Base-by-base conservation (phyloP, 2,329 filamentous ascomycete species). In the Aspergillus puulaauensis region DNA sequence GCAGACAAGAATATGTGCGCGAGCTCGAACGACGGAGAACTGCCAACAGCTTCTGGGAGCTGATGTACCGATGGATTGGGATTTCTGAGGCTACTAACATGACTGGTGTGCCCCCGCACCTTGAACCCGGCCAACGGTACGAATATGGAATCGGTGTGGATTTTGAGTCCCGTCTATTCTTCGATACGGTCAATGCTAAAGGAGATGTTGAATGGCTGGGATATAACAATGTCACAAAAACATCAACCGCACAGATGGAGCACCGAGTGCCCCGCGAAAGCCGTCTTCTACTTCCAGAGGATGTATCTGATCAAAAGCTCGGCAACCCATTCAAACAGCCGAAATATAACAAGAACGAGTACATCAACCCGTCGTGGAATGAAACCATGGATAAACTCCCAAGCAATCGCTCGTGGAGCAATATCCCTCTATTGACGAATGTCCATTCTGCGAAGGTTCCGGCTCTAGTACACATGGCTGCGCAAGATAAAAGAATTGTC, bases 71-170 rank as follows among this genome's bases (percentile, higher is more conserved):
- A 5, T 58, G 66, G 52, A 61, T 78, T 12, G 74, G 76, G 4
- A 75, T 77, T 19, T 73, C 68, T 1, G 70, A 73, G 24, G 70
- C 70, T 3, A 61, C 69, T 14, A 76, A 77, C 41, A 66, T 76
- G 15, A 74, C 73, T 0, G 66, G 69, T 4, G 67, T 73, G 19
- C 68, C 67, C 27, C 62, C 75, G 41, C 67, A 68, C 27, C 64
- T 77, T 2, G 66, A 75, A 21, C 59, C 70, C 1, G 75, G 72
- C 7, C 72, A 68, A 14, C 73, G 72, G 3, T 79, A 81, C 63
- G 82, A 84, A 52, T 83, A 76, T 55, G 77, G 78, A 3, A 79
- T 83, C 12, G 80, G 80, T 3, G 70, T 83, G 7, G 82, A 84
- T 66, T 83, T 81, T 63, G 73, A 78, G 47, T 80, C 81, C 6